Base-by-base conservation (phyloP, 306 rosid genomes). In the Castanea sativa region DNA sequence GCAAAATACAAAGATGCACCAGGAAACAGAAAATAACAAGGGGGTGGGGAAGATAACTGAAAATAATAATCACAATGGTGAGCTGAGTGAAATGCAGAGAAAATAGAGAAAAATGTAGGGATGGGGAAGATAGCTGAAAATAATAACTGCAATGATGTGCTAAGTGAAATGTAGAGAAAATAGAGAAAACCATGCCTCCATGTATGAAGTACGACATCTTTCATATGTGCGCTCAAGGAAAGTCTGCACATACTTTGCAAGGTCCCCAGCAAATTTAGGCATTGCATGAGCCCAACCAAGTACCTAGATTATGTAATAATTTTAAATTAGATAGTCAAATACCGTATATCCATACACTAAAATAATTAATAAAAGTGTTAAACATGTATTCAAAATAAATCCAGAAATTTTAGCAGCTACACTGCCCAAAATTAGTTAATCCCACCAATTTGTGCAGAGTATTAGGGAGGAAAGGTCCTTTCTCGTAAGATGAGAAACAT, bases 211-310 rank as follows among this genome's bases (percentile, higher is more conserved):
- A 72, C 99, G 89, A 64, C 99, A 96, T 91, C 99, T 88, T 90
- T 96, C 99, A 83, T 89, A 93, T 64, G 99, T 88, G 76, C 99
- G 87, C 89, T 96, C 99, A 65, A 96, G 83, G 83, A 96, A 93
- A 53, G 99, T 93, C 90, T 93, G 97, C 83, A 91, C 99, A 86
- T 93, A 96, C 85, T 93, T 91, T 79, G 92, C 99, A 79, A 96
- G 92, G 76, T 96, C 99, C 75, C 86, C 79, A 69, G 98, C 87
- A 83, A 93, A 96, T 88, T 93, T 96, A 76, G 99, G 99, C 99
- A 96, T 93, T 78, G 98, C 98, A 85, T 93, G 96, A 74, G 97
- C 99, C 99, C 99, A 96, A 76, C 98, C 98, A 87, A 93, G 96
- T 76, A 96, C 99, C 99, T 96, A 78, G n/a, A 82, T 55, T 73